These are phyloP conservation scores for Eucalyptus marginata DNA, from an alignment of 345 rosid genomes.

Conservation along the genomic window DNA sequence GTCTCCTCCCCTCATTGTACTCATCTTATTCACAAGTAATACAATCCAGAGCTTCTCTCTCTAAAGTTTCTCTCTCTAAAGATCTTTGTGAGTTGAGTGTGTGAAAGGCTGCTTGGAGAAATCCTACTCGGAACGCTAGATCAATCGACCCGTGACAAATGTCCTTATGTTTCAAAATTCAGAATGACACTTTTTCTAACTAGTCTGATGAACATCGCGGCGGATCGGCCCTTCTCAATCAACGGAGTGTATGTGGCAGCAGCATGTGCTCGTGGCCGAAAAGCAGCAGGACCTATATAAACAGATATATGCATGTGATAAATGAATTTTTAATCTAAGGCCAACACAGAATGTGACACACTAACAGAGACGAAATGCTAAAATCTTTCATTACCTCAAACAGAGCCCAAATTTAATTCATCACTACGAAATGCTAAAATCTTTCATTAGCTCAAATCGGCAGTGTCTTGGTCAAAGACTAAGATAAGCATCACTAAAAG, in stretches of 20 bases:
- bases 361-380: background rate
- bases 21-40: no score
- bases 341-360: background rate
- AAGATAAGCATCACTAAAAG: background rate
- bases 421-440: background rate
- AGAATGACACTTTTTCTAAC: no score
- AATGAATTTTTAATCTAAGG: background rate
- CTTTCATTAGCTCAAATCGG: background rate
- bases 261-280: slow-evolving; percentile 77
- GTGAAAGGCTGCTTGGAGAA: no score
- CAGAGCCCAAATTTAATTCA: background rate
- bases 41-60: no score
- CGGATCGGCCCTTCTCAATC: slow-evolving; percentile 71
- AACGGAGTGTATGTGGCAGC: slow-evolving; percentile 45
- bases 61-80: no score
- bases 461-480: background rate
- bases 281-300: slow-evolving; percentile 89
- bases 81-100: no score
- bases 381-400: background rate
- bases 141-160: no score
- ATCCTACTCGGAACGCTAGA: no score
- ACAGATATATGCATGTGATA: background rate
- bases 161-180: no score
- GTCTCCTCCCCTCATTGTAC: no score
- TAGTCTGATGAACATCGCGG: no score